Evolutionary conservation across 805 yeast genomes (phyloP), one percentile per base, ranked within the genome.

Genomic region (Metschnikowia gruessii): DNA sequence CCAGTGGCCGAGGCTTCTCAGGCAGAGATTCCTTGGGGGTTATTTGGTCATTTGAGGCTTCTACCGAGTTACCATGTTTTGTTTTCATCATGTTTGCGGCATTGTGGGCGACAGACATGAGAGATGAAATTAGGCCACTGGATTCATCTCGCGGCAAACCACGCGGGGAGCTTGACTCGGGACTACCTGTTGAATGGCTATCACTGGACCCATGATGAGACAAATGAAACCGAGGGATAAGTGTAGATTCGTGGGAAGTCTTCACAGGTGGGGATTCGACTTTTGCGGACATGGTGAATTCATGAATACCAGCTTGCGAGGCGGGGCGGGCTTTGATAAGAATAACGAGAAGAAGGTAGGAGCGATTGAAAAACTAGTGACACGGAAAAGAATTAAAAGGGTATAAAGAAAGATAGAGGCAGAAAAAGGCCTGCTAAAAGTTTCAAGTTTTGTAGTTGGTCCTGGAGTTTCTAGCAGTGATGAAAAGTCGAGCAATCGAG

Each of bases 21-120:
- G 16, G 19, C 17, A 16, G 19, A 17, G 36, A 33, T 4, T 33
- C 36, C 13, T 15, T 33, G 17, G 33, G 5, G 9, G 17, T 15
- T 3, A 17, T 3, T 10, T 30, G 33, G 17, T 30, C 17, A 30
- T 13, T 30, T 3, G 10, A 30, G n/a, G 33, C 15, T 30, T 30
- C 33, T 15, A 17, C 24, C 8, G 46, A 43, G 15, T 28, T 31
- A n/a, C 39, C 52, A 26, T 48, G 48, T 37, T 49, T 51, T 17
- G 43, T 8, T 29, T 43, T 44, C 28, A 59, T 57, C 45, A 54
- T 56, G 31, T 57, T 59, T 2, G 76, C 75, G 2, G 78, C 80
- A 44, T 64, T 72, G 49, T 74, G 79, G 4, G 81, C 81, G 11
- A 75, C 76, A 15, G 70, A 65, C 35, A 77, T 48, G 17, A 78